Conservation (phyloP, 176 grass and related monocot species). For the Triticum turgidum region DNA sequence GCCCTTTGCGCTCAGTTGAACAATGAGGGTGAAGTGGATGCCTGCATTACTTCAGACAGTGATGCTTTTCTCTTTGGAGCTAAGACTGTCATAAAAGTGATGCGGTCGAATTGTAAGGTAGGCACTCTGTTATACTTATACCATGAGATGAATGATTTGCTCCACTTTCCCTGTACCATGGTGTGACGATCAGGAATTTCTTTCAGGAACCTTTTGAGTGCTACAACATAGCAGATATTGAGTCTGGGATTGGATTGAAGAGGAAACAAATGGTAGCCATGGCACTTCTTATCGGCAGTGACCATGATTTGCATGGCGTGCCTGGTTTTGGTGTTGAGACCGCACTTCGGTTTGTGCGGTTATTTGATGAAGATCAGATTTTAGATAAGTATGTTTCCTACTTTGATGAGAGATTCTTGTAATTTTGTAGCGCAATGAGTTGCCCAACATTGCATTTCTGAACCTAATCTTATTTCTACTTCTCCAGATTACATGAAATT, state of each 20-base stretch:
- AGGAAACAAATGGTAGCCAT: constrained; percentile 96
- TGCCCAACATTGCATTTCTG: constrained; percentile 8
- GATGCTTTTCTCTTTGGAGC: constrained; percentile 96
- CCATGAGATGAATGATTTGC: neutral
- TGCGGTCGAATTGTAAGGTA: constrained; percentile 85
- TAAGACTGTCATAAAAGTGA: constrained; percentile 76
- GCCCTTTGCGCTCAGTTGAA: constrained; percentile 91
- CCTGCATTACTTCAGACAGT: constrained; percentile 91
- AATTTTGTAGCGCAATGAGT: neutral
- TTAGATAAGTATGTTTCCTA: constrained; percentile 62
- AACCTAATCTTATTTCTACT: constrained; percentile 9
- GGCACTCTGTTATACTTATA: constrained; percentile 5
- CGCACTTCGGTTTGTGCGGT: constrained; percentile 67
- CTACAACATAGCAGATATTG: constrained; percentile 87
- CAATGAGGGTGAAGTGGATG: constrained; percentile 73
- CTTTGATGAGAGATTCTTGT: neutral
- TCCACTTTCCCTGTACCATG: constrained; percentile 3
- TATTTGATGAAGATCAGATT: constrained; percentile 67
- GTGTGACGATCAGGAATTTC: constrained; percentile 6
- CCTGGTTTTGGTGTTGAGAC: constrained; percentile 83
- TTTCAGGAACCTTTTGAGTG: constrained; percentile 97
- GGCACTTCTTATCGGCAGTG: constrained; percentile 83
- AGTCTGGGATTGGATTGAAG: constrained; percentile 76
- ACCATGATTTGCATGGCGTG: constrained; percentile 77
- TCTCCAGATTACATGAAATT: constrained; percentile 71